These are phyloP conservation scores for Phytophthora pisi DNA, from an alignment of 352 stramenopile genomes.

Conservation along the genomic window DNA sequence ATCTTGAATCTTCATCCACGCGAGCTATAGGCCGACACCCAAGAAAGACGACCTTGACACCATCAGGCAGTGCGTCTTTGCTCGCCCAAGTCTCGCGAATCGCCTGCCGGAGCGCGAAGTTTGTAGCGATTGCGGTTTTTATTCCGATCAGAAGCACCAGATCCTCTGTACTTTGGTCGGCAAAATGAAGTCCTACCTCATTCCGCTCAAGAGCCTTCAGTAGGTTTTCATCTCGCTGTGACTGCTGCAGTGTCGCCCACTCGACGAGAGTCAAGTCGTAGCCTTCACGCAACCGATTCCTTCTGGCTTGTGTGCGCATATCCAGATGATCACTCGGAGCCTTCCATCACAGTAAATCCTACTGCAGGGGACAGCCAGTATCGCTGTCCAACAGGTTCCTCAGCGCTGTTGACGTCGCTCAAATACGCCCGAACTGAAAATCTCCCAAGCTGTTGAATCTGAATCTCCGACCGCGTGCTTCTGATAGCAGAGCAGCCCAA, in stretches of 20 bases:
- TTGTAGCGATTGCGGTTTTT: conserved; percentile 29
- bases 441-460: neutral
- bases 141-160: conserved; percentile 36
- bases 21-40: conserved; percentile 22
- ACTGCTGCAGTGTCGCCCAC: neutral
- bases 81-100: conserved; percentile 44
- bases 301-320: neutral
- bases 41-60: conserved; percentile 24
- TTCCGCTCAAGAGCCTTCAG: neutral
- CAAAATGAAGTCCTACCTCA: neutral
- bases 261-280: neutral
- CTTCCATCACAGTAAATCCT: neutral
- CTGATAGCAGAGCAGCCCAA: neutral
- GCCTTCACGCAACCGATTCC: neutral
- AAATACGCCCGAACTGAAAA: neutral
- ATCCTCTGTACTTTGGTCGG: neutral
- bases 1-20: neutral
- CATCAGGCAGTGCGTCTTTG: conserved; percentile 2
- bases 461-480: neutral
- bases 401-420: neutral
- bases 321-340: neutral
- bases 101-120: conserved; percentile 32
- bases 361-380: neutral
- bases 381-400: neutral
- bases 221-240: neutral